These are phyloP conservation scores for Phytophthora ohioensis DNA, from an alignment of 352 stramenopile genomes.

Conservation along the genomic window DNA sequence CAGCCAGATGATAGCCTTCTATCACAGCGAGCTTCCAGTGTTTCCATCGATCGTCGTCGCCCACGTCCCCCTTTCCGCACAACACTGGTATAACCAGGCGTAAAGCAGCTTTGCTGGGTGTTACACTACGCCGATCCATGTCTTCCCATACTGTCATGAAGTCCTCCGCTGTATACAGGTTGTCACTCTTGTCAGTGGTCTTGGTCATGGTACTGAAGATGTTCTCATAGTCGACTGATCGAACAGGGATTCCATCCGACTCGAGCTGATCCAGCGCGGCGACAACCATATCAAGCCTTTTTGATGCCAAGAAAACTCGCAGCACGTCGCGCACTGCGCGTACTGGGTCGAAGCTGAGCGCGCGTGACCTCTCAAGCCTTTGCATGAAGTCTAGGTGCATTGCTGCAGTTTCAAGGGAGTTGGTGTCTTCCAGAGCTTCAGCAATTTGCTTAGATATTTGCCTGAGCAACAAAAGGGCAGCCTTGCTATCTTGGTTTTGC, in stretches of 20 bases:
- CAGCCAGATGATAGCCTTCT: conserved; percentile 34
- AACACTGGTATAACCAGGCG: conserved; percentile 44
- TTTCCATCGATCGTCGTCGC: conserved; percentile 31
- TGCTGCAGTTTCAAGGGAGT: conserved; percentile 19
- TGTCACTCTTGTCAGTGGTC: conserved; percentile 6
- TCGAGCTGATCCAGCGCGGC: conserved; percentile 47
- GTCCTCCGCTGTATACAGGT: conserved; percentile 39
- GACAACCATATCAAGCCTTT: conserved; percentile 43
- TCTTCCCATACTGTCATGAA: conserved; percentile 56
- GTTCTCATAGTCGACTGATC: conserved; percentile 45
- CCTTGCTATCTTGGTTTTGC: conserved; percentile 47
- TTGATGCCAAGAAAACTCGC: conserved; percentile 43
- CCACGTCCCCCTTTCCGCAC: conserved; percentile 18
- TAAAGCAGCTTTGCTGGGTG: conserved; percentile 45
- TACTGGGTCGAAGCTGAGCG: conserved; percentile 34
- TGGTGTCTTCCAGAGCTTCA: conserved; percentile 25
- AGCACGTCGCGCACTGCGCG: conserved; percentile 34
- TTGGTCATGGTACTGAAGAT: conserved; percentile 59
- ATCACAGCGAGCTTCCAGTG: conserved; percentile 23
- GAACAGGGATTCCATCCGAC: conserved; percentile 39
- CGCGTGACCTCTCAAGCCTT: conserved; percentile 20
- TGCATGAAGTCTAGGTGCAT: conserved; percentile 25
- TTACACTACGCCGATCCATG: conserved; percentile 47
- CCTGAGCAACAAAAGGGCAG: conserved; percentile 43
- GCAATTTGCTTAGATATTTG: conserved; percentile 46